Conservation (phyloP, 305 asterid genomes). For the Fraxinus greggii region DNA sequence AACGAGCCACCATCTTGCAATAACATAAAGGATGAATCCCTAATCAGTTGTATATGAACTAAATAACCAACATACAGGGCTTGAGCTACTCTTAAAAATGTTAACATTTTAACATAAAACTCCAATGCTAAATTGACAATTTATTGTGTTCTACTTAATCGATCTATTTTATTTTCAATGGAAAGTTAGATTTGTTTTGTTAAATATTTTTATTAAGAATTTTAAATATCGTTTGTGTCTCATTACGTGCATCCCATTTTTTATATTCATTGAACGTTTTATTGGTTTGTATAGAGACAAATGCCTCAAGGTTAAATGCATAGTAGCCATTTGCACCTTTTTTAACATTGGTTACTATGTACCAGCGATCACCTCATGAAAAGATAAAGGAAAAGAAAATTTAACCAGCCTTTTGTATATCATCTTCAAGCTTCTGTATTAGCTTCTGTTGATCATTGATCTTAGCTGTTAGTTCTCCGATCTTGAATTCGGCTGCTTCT, state of each 20-base stretch:
- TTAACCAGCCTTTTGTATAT: slow-evolving; percentile 70
- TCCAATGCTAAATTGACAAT: background rate
- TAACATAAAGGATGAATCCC: background rate
- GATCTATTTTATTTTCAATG: background rate
- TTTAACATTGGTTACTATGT: background rate
- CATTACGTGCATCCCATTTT: background rate
- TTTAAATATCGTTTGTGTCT: background rate
- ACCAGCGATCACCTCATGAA: slow-evolving; percentile 15
- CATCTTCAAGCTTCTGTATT: slow-evolving; percentile 97
- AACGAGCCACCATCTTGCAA: background rate
- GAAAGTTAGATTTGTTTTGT: background rate
- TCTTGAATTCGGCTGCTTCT: slow-evolving; percentile 78
- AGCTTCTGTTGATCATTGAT: slow-evolving; percentile 76
- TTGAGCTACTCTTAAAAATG: background rate
- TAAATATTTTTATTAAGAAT: background rate
- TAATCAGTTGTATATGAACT: background rate
- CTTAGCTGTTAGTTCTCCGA: slow-evolving; percentile 63
- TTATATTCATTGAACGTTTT: background rate
- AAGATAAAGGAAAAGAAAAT: slow-evolving; percentile 13
- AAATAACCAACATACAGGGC: background rate
- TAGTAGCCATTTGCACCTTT: background rate
- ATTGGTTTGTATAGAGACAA: background rate
- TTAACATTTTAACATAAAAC: background rate
- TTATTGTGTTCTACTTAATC: background rate
- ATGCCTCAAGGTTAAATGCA: background rate